Base-by-base conservation (phyloP, 2,329 filamentous ascomycete genomes). In the Ilyonectria destructans region DNA sequence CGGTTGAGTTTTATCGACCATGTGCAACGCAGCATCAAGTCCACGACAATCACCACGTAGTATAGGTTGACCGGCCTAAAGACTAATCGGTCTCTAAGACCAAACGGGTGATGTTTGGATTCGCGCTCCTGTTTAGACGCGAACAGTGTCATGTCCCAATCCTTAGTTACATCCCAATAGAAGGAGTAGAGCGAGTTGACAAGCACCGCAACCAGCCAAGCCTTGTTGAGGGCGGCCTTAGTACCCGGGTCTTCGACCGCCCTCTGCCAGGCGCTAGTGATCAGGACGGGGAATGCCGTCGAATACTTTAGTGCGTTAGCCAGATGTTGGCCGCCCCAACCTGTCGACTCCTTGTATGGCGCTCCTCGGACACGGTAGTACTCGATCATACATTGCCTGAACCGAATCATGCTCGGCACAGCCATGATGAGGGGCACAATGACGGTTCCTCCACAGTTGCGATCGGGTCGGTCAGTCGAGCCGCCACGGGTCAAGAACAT, bases 91-190 rank as follows among this genome's bases (percentile, higher is more conserved):
- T 90, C 87, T 31, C 96, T 91, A 51, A 99, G 85, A 1, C 93
- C 96, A 79, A 89, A 96, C 0, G 94, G 89, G 74, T 95, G 88
- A 29, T 92, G 89, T 2, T 87, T 87, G 12, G 87, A 86, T 71
- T 86, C 85, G 70, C 92, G 89, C 69, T 89, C 85, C 43, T 82
- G 82, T 15, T 83, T 79, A 2, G 85, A 80, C 3, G 92, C 89
- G 77, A 98, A 93, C 15, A 98, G 86, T 0, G 92, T 93, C 69
- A 99, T 86, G 78, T 98, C 96, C 96, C 96, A 99, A 85, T 99
- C 96, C 83, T 95, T 96, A 62, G 94, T 88, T 33, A 98, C 91
- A 77, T 99, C 96, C 96, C 96, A 99, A 86, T 96, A 99, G 84
- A 98, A 98, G n/a, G 93, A 95, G 83, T 97, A 99, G 51, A 93